Evolutionary conservation across 345 rosid species (phyloP), one percentile per base, ranked within the genome.

Genomic region (Gossypium anomalum): DNA sequence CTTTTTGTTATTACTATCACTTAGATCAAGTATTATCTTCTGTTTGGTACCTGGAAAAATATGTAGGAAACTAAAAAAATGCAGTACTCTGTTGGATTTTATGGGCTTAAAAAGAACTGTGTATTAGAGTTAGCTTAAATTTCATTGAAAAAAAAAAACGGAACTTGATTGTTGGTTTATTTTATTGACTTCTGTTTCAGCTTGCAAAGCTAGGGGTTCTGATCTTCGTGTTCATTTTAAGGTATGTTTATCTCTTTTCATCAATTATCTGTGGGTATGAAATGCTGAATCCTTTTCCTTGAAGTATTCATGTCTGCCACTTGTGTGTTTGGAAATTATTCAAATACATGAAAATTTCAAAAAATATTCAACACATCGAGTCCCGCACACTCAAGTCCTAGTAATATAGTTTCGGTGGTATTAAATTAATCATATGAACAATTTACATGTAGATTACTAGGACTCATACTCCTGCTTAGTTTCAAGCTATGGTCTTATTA

Each of bases 141-240:
- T 43, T 53, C 20, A 5, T 77, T 13, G 62, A 22, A 38, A 12
- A 53, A 34, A 53, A 5, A 27, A 17, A 3, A 23, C 38, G 49
- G 13, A 55, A 10, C 22, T n/a, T 53, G 63, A 29, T n/a, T 70
- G 44, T 53, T 49, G 9, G 27, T 71, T 71, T 34, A 12, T 41
- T 56, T 43, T 44, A 1, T n/a, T 34, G 29, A 16, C 20, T 14
- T 73, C 6, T n/a, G 10, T 70, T 75, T 77, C 83, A 88, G 94
- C 92, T 51, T 88, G 97, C 88, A 89, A 92, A 83, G 89, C 97
- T 16, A 78, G 87, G 80, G 94, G 93, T 16, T 85, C 87, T 41
- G 92, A 86, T 67, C 94, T 92, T 65, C 86, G 92, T 80, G 92
- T 87, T 67, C 97, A 89, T 67, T 88, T 92, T 75, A 92, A 92